These are phyloP conservation scores for Massariosphaeria phaeospora DNA, from an alignment of 495 filamentous ascomycete genomes.

Conservation along the genomic window DNA sequence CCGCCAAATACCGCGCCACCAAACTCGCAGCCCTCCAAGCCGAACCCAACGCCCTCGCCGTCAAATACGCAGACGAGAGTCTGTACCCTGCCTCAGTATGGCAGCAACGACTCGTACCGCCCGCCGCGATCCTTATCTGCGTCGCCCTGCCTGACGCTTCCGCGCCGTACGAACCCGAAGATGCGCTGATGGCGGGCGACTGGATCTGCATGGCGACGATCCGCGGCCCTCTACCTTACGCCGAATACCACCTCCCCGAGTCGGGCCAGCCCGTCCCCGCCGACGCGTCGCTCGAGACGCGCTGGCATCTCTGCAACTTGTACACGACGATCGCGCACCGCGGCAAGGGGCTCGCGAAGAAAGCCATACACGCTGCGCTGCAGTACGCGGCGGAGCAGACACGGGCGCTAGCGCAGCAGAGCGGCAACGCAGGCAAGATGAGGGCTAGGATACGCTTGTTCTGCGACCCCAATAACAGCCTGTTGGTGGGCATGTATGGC, in stretches of 20 bases:
- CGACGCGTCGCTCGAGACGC: neutral
- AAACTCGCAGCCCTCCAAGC: constrained; percentile 15
- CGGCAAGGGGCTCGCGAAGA: constrained; percentile 11
- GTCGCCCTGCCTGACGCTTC: neutral
- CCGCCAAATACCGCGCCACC: neutral
- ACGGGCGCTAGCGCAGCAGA: neutral
- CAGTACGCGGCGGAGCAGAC: neutral
- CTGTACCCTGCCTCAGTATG: constrained; percentile 5
- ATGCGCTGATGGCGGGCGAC: constrained; percentile 2
- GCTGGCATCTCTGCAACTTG: constrained; percentile 14
- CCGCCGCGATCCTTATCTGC: neutral
- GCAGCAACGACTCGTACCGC: neutral
- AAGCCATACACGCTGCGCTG: neutral
- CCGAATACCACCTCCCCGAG: constrained; percentile 9
- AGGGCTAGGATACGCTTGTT: constrained; percentile 12
- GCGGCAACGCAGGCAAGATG: neutral
- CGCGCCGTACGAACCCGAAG: neutral
- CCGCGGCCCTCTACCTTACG: constrained; percentile 12
- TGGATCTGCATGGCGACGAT: constrained; percentile 24
- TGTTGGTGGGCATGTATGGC: constrained; percentile 1
- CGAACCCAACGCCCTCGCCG: constrained; percentile 7
- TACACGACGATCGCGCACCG: constrained; percentile 12
- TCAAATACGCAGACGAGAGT: constrained; percentile 8
- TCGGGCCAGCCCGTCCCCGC: constrained; percentile 13
- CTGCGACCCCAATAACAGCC: neutral